Evolutionary conservation across 176 grass and related monocot species (phyloP).

Genomic region (Rhynchospora tenuis): DNA sequence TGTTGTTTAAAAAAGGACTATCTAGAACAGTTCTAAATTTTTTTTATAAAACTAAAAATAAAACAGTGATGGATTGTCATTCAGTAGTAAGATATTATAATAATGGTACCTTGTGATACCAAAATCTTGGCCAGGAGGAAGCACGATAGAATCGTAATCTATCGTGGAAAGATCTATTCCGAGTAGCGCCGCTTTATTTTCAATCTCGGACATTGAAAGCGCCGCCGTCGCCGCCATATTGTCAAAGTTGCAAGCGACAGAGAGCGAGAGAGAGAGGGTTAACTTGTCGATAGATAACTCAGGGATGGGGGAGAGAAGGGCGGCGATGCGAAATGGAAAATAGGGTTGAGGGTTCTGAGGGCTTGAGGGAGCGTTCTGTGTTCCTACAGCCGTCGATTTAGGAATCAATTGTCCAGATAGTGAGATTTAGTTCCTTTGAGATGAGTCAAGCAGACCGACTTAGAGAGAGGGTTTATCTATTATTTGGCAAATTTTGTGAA

Average conservation of each 20-base stretch:
- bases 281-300: not conserved
- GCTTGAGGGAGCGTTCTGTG: too few relatives aligned
- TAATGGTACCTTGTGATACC: conserved; percentile 49
- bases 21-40: not conserved
- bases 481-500: too few relatives aligned
- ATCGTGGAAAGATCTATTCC: conserved; percentile 55
- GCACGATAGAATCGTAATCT: conserved; percentile 53
- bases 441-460: too few relatives aligned
- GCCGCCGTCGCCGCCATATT: conserved; percentile 55
- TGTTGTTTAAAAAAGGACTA: not conserved
- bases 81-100: not conserved
- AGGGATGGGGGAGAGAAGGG: too few relatives aligned
- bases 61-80: not conserved
- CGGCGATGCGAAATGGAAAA: too few relatives aligned
- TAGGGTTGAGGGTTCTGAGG: too few relatives aligned
- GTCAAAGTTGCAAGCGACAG: conserved; percentile 12
- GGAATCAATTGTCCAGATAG: too few relatives aligned
- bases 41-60: not conserved
- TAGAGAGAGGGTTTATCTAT: too few relatives aligned
- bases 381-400: too few relatives aligned
- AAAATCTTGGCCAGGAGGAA: conserved; percentile 67
- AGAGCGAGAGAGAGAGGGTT: not conserved
- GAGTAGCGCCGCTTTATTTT: conserved; percentile 33
- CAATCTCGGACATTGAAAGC: conserved; percentile 51
- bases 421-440: too few relatives aligned